phyloP scores from a whole-genome alignment of 441 rosid species.

The Raphanus hybrid region DNA sequence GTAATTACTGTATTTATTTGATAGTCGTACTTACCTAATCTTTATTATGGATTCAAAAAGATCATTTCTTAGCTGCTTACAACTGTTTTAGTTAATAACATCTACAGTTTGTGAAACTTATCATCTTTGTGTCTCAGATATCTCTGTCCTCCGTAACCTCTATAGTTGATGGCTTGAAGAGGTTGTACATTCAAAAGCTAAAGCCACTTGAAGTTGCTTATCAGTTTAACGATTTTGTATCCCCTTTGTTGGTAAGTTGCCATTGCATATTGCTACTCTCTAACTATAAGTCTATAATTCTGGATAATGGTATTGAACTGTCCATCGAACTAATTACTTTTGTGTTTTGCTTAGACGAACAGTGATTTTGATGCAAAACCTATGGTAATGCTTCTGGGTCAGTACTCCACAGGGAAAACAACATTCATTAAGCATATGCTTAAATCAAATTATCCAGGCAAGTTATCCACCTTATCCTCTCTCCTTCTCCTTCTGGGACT shows the following conservation, averaged over 20 bases:
- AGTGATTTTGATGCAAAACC: conserved; percentile 98
- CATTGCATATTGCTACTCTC: conserved; percentile 17
- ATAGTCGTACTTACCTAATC: conserved; percentile 7
- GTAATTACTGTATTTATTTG: background rate
- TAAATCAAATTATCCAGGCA: conserved; percentile 82
- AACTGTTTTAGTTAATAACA: no score
- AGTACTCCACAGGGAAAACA: conserved; percentile 97
- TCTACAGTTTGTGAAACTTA: no score
- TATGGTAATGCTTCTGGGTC: conserved; percentile 98
- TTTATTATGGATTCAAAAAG: background rate
- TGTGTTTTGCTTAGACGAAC: conserved; percentile 59
- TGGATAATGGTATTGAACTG: background rate
- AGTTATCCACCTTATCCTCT: conserved; percentile 31
- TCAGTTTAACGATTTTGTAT: conserved; percentile 86
- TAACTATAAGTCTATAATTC: background rate
- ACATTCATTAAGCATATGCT: conserved; percentile 96
- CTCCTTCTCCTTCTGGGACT: background rate
- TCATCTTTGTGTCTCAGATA: conserved; percentile 50
- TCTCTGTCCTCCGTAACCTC: conserved; percentile 90
- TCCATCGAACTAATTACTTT: conserved; percentile 21
- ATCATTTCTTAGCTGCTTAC: background rate
- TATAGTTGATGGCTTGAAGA: conserved; percentile 89
- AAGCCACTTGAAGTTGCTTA: conserved; percentile 90
- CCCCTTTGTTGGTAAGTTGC: conserved; percentile 72
- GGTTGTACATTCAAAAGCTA: conserved; percentile 67